Evolutionary conservation across 371 early-diverging fungal species (phyloP), one percentile per base, ranked within the genome.

Genomic region (Mortierella sp.): DNA sequence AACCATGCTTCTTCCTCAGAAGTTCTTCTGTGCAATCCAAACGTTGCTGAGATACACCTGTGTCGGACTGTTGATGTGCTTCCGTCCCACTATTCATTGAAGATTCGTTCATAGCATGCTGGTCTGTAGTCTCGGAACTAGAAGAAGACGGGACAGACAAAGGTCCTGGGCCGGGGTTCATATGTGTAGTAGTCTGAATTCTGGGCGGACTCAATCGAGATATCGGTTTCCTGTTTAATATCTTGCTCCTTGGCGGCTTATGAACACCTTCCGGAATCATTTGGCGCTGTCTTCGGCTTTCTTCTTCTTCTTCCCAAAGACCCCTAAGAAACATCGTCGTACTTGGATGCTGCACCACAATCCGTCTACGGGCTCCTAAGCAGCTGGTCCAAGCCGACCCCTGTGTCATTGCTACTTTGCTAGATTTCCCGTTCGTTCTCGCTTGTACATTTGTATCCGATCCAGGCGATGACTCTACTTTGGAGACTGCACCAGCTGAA

Each of bases 181-280:
- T n/a, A 15, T 7, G 37, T 27, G 54, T n/a, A 6, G 41, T 23
- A 7, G 53, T 46, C 17, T 56, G 47, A 19, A 50, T n/a, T 34
- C 34, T 49, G 31, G 50, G 57, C 0, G 42, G 28, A 27, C n/a
- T 41, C 24, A 56, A 51, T 23, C 56, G 56, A 6, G 27, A 17
- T 14, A 70, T 51, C 14, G 70, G 70, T 43, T 58, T 70, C 30
- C 52, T 52, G 54, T 69, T 69, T 46, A 69, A 57, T 21, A 64
- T 52, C 60, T 75, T 75, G 69, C 70, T 69, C 30, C 76, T 54
- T n/a, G 46, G 24, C 0, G 60, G 64, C 28, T 56, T 64, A 23
- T 56, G 64, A 7, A 75, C 76, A 37, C 30, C 50, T n/a, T 75
- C 69, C 19, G 76, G 76, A 26, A 75, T 64, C 76, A 69, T 68